Percentiles rank a stretch among this genome's conserved stretches.
Evolutionary conservation across 192 early-diverging fungal species (phyloP).

Genomic region (Podila verticillata): DNA sequence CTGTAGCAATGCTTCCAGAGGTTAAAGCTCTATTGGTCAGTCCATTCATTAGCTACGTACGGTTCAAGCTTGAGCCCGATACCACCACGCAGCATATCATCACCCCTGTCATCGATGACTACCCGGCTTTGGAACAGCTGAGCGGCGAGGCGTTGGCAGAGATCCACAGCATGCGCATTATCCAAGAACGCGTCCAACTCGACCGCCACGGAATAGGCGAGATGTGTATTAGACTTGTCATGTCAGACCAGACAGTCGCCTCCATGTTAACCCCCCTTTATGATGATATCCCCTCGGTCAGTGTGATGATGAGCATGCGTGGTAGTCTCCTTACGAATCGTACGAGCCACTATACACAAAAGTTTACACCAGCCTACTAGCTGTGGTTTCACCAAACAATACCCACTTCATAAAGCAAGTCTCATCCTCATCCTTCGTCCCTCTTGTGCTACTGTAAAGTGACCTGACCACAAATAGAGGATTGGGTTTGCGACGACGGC

Average conservation of each 20-base stretch:
- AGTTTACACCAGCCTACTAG: no score
- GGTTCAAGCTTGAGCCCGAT: neutral
- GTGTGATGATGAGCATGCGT: slow-evolving; percentile 4
- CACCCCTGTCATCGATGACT: neutral
- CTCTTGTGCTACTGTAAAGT: no score
- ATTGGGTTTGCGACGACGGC: no score
- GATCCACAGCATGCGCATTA: neutral
- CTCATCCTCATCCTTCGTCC: no score
- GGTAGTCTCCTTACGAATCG: neutral
- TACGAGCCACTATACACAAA: neutral
- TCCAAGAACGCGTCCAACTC: neutral
- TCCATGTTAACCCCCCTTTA: neutral
- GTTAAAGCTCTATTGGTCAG: neutral
- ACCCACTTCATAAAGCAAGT: no score
- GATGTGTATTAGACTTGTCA: neutral
- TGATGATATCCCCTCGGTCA: neutral
- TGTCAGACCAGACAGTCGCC: neutral
- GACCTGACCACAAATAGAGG: no score
- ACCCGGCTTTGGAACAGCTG: slow-evolving; percentile 1
- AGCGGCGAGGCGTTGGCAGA: slow-evolving; percentile 3
- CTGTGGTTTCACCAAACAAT: no score
- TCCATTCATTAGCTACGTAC: neutral
- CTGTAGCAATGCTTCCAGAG: slow-evolving; percentile 2
- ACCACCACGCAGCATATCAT: neutral
- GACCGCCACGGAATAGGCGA: neutral